Evolutionary conservation across 768 basidiomycete genomes (phyloP).

Genomic region (Mycena rosella): DNA sequence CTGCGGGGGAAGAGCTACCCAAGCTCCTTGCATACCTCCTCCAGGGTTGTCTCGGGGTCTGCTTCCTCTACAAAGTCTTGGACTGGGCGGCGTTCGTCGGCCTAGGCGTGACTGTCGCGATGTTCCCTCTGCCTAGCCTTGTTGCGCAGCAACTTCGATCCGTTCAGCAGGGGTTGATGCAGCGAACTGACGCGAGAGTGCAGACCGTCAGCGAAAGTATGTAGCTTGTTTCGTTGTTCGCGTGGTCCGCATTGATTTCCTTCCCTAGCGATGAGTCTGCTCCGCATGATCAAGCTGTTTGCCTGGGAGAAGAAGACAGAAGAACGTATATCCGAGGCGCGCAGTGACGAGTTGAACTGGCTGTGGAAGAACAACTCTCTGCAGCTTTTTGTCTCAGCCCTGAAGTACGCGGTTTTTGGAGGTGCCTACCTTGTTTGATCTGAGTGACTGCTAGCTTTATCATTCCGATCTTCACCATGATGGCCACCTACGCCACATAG

Average conservation of each 20-base stretch:
- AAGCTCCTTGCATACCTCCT: slow-evolving; percentile 35
- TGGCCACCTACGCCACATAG: slow-evolving; percentile 72
- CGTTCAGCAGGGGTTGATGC: slow-evolving; percentile 63
- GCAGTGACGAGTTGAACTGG: slow-evolving; percentile 72
- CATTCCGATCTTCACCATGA: slow-evolving; percentile 74
- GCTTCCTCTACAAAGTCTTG: slow-evolving; percentile 61
- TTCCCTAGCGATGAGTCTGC: slow-evolving; percentile 63
- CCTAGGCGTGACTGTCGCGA: slow-evolving; percentile 61
- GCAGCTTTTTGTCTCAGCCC: slow-evolving; percentile 56
- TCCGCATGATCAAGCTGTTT: slow-evolving; percentile 80
- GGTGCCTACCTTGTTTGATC: background rate
- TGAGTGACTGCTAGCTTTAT: slow-evolving; percentile 55
- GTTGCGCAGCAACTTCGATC: slow-evolving; percentile 61
- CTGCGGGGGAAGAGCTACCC: slow-evolving; percentile 51
- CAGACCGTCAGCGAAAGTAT: slow-evolving; percentile 71
- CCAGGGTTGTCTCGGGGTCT: slow-evolving; percentile 51
- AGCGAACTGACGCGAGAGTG: slow-evolving; percentile 71
- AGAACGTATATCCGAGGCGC: slow-evolving; percentile 63
- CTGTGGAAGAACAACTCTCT: slow-evolving; percentile 67
- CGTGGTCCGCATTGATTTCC: slow-evolving; percentile 27
- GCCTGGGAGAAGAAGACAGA: slow-evolving; percentile 73
- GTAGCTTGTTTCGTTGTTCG: slow-evolving; percentile 40
- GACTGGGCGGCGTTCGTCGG: slow-evolving; percentile 73
- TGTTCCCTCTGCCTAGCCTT: slow-evolving; percentile 71
- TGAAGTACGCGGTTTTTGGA: slow-evolving; percentile 51